These are phyloP conservation scores for Gossypium gossypioides DNA, from an alignment of 441 rosid genomes.

Conservation along the genomic window DNA sequence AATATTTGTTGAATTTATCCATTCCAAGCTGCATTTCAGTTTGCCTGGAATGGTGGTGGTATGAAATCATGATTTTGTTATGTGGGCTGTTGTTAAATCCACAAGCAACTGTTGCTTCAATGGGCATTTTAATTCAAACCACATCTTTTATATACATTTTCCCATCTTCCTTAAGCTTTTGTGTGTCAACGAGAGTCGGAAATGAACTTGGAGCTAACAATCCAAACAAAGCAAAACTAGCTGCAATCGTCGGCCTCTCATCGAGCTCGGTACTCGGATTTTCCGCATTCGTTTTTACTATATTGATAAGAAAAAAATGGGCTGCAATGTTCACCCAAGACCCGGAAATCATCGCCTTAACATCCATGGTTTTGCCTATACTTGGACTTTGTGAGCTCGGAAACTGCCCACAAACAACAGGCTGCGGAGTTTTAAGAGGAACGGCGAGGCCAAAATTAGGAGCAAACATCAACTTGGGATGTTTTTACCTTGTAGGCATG, in stretches of 20 bases:
- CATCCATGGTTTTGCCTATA: slow-evolving; percentile 64
- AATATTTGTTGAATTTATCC: slow-evolving; percentile 41
- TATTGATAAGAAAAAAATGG: slow-evolving; percentile 56
- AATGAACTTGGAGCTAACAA: slow-evolving; percentile 72
- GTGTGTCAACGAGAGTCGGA: slow-evolving; percentile 74
- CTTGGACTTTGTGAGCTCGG: slow-evolving; percentile 84
- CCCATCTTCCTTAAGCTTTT: slow-evolving; percentile 70
- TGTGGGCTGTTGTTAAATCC: slow-evolving; percentile 69
- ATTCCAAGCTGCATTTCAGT: slow-evolving; percentile 80
- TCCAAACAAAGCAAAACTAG: slow-evolving; percentile 54
- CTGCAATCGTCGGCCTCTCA: slow-evolving; percentile 46
- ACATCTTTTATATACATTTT: slow-evolving; percentile 77
- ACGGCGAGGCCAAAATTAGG: slow-evolving; percentile 73
- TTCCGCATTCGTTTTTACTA: slow-evolving; percentile 44
- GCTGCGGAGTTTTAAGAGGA: slow-evolving; percentile 79
- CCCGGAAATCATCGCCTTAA: slow-evolving; percentile 47
- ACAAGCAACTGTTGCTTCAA: slow-evolving; percentile 70
- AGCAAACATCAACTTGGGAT: slow-evolving; percentile 67
- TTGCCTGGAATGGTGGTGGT: slow-evolving; percentile 98
- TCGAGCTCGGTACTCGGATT: slow-evolving; percentile 52
- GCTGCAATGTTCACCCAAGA: slow-evolving; percentile 65
- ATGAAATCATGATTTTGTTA: slow-evolving; percentile 74
- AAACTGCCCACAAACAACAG: slow-evolving; percentile 82
- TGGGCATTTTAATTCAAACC: slow-evolving; percentile 86
- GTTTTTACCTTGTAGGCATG: slow-evolving; percentile 76